These are phyloP conservation scores for Clarkia xantiana DNA, from an alignment of 345 rosid species.

Conservation along the genomic window DNA sequence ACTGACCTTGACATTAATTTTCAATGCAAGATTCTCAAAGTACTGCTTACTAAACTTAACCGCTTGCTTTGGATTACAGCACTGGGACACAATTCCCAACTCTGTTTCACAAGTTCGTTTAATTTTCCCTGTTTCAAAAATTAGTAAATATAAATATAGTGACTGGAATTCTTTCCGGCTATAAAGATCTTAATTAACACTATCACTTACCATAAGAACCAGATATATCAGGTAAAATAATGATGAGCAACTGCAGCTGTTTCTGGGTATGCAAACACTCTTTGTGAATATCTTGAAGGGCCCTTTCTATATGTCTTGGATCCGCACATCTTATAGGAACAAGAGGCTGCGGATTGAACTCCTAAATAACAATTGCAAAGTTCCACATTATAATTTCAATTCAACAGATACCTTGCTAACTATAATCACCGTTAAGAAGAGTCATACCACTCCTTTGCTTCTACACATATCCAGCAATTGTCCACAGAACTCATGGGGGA, in stretches of 20 bases:
- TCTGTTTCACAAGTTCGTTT: conserved; percentile 63
- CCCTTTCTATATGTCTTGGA: conserved; percentile 29
- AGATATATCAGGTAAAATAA: conserved; percentile 46
- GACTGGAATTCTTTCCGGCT: no score
- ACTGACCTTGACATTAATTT: conserved; percentile 72
- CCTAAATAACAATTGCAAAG: conserved; percentile 14
- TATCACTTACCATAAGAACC: conserved; percentile 50
- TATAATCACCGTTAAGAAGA: neutral
- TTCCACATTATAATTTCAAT: neutral
- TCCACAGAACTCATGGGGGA: conserved; percentile 26
- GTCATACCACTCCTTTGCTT: conserved; percentile 58
- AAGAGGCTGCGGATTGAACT: conserved; percentile 21
- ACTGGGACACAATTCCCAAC: conserved; percentile 65
- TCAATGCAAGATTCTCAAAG: conserved; percentile 46
- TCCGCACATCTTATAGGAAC: conserved; percentile 17
- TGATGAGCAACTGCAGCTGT: conserved; percentile 40
- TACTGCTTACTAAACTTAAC: conserved; percentile 30
- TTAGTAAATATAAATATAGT: neutral
- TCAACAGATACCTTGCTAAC: neutral
- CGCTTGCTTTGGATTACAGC: conserved; percentile 44
- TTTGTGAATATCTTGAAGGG: conserved; percentile 23
- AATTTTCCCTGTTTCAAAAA: conserved; percentile 28
- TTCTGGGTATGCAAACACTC: conserved; percentile 5
- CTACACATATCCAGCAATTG: conserved; percentile 44
- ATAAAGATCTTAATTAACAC: no score